Evolutionary conservation across 306 rosid genomes (phyloP), one percentile per base, ranked within the genome.

Genomic region (Lathyrus oleraceus): DNA sequence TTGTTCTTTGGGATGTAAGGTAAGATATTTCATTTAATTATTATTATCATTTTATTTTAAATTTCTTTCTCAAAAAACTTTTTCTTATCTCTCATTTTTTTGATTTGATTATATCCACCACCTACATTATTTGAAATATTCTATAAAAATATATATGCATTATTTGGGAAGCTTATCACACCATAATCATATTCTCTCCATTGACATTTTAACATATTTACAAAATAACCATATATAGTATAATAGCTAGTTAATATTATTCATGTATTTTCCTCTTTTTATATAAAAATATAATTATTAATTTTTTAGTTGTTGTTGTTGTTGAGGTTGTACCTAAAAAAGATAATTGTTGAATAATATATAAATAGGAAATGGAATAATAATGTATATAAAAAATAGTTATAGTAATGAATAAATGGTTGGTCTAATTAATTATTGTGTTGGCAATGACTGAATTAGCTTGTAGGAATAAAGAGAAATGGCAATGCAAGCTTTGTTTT

Each of bases 1-100:
- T 74, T 93, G 98, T 77, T 93, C 98, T 62, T 85, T 93, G 56
- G 98, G 98, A 19, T 93, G 98, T 70, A 93, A 93, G 98, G 98
- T 93, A 25, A 88, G 86, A 74, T 8, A 25, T 25, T 25, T 3
- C 28, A 3, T 25, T 25, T 25, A 25, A 25, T 25, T 6, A 35
- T 35, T 35, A 8, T 35, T 35, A 35, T 35, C 39, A 35, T 42
- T 63, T 49, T 36, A 16, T 69, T 44, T 54, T 17, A 13, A 56
- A 25, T 12, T 56, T 12, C 19, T 56, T 56, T 16, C 38, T 56
- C 39, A 56, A 0, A 13, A 13, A 13, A 13, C 14, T 32, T 6
- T 32, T 5, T 6, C 38, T 32, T 32, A 32, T 32, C 38, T 32
- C 8, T 30, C 0, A 6, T 6, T 32, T 6, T 6, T 30, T 32